Percentiles rank a stretch among this genome's conserved stretches.
Evolutionary conservation across 495 filamentous ascomycete genomes (phyloP).

Genomic region (Entonaema liquescens): DNA sequence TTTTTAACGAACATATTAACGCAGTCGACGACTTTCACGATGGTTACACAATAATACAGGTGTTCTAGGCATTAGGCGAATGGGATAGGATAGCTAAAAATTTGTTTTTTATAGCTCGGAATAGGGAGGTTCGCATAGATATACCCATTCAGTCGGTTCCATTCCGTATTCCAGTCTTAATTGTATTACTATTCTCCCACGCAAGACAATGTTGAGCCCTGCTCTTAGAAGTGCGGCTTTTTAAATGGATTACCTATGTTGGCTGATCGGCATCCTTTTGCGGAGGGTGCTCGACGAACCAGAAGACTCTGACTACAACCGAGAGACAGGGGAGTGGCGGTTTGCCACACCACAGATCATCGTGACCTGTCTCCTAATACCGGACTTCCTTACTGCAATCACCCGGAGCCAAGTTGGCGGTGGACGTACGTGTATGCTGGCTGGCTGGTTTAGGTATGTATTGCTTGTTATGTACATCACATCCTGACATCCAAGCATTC

Average conservation of each 20-base stretch:
- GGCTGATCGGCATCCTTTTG: conserved; percentile 31
- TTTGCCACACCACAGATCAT: conserved; percentile 42
- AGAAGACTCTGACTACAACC: conserved; percentile 12
- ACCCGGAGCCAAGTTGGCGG: conserved; percentile 37
- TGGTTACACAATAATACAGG: conserved; percentile 33
- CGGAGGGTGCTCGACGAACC: conserved; percentile 34
- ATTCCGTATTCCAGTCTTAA: not conserved
- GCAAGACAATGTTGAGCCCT: conserved; percentile 15
- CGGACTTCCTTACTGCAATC: conserved; percentile 31
- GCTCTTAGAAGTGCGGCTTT: conserved; percentile 35
- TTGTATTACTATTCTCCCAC: conserved; percentile 19
- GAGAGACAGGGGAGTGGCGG: conserved; percentile 31
- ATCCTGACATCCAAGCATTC: conserved; percentile 13
- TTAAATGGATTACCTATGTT: conserved; percentile 8
- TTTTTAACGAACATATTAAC: conserved; percentile 11
- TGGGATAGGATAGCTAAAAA: conserved; percentile 26
- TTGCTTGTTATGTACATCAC: conserved; percentile 20
- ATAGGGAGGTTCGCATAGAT: conserved; percentile 37
- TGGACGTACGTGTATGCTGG: conserved; percentile 19
- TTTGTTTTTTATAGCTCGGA: conserved; percentile 10
- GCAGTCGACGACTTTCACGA: conserved; percentile 35
- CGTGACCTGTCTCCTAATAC: conserved; percentile 41
- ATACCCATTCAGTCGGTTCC: conserved; percentile 35
- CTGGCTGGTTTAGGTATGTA: not conserved
- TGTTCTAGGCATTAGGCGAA: conserved; percentile 24